Conservation (phyloP, 2,329 filamentous ascomycete genomes). For the Curvularia sp. region DNA sequence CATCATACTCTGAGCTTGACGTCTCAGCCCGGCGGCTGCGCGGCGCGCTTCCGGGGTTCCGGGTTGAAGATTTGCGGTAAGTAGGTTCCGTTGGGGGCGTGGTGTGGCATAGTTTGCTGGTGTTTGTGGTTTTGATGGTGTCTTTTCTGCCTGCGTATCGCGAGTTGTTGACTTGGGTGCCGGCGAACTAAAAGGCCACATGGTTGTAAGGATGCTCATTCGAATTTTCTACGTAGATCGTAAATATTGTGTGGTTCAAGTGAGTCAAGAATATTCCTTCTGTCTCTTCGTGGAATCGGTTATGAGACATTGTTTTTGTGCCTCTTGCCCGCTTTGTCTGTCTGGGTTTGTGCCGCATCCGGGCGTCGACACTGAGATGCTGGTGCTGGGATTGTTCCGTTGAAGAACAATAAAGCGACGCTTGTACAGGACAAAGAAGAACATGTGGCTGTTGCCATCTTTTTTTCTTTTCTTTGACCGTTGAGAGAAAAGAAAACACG, state of each 20-base stretch:
- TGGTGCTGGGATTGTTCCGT: not conserved
- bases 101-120: not conserved
- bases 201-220: not conserved
- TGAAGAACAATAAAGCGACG: not conserved
- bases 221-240: too few relatives aligned
- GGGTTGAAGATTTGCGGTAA: not conserved
- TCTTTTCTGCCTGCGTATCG: too few relatives aligned
- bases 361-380: not conserved
- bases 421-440: not conserved
- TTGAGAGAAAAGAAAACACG: not conserved
- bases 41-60: not conserved
- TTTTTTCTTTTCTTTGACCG: not conserved
- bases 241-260: too few relatives aligned
- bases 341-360: not conserved
- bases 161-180: not conserved
- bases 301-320: not conserved
- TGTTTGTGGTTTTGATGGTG: not conserved
- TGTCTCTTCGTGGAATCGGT: too few relatives aligned
- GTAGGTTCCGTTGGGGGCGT: not conserved
- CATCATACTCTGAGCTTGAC: not conserved
- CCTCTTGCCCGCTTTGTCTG: constrained; percentile 21
- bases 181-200: not conserved
- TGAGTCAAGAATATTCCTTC: too few relatives aligned
- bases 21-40: not conserved
- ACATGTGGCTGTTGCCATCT: not conserved